phyloP scores from a whole-genome alignment of 495 filamentous ascomycete species.

The Sabuloglossum arenarium region DNA sequence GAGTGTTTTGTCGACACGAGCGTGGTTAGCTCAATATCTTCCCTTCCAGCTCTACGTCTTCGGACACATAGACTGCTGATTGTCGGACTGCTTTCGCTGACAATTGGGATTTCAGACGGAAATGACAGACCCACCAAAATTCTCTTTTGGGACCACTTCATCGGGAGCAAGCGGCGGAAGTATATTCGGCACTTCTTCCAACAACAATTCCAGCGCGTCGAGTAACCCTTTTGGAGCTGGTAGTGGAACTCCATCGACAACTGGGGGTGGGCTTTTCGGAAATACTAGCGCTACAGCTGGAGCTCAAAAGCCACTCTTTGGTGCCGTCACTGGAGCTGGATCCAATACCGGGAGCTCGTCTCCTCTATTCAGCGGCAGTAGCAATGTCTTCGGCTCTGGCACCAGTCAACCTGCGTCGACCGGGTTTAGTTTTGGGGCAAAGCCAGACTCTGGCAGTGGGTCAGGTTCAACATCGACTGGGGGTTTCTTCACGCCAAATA shows the following conservation, averaged over 20 bases:
- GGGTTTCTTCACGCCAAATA: conserved; percentile 1
- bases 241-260: conserved; percentile 3
- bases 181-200: not conserved
- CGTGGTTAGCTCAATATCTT: too few relatives aligned
- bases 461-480: not conserved
- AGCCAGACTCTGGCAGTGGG: not conserved
- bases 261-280: conserved; percentile 21
- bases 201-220: not conserved
- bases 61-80: too few relatives aligned
- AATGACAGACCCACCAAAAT: conserved; percentile 8
- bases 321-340: not conserved
- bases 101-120: not conserved
- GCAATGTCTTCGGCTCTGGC: conserved; percentile 3
- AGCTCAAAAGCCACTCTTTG: not conserved
- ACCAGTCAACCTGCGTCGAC: not conserved
- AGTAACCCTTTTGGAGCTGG: conserved; percentile 28
- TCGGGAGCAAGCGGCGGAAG: not conserved
- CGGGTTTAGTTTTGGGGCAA: conserved; percentile 11
- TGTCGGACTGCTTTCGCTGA: not conserved
- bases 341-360: not conserved
- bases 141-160: conserved; percentile 9
- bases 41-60: not conserved
- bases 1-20: too few relatives aligned
- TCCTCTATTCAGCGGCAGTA: conserved; percentile 1
- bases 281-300: conserved; percentile 19